These are phyloP conservation scores for Cercophora sp. DNA, from an alignment of 495 filamentous ascomycete species.

Conservation along the genomic window DNA sequence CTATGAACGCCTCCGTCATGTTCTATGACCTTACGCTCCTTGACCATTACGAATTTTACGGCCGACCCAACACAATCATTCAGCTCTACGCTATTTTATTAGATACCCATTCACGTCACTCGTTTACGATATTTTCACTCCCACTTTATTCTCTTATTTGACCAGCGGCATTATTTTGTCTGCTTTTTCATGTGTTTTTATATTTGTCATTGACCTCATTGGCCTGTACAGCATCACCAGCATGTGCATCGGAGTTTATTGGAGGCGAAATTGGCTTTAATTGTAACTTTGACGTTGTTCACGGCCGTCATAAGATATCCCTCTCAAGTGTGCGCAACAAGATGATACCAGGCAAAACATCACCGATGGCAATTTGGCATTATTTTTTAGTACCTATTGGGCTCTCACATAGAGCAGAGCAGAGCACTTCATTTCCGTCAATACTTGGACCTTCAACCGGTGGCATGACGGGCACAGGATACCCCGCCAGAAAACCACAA, in stretches of 20 bases:
- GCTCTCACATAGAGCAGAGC: too few relatives aligned
- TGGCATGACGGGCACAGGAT: too few relatives aligned
- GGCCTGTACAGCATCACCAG: conserved; percentile 3
- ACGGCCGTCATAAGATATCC: too few relatives aligned
- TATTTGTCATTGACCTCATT: not conserved
- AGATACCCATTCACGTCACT: conserved; percentile 12
- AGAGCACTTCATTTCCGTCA: too few relatives aligned
- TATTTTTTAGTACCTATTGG: too few relatives aligned
- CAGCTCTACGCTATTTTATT: not conserved
- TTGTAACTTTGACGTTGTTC: too few relatives aligned
- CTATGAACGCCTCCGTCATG: not conserved
- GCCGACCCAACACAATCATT: conserved; percentile 11
- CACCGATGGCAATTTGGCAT: too few relatives aligned
- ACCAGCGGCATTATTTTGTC: not conserved
- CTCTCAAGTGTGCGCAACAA: too few relatives aligned
- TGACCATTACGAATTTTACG: conserved; percentile 7
- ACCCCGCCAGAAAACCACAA: too few relatives aligned
- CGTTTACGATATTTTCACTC: conserved; percentile 1
- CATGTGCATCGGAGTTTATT: conserved; percentile 2
- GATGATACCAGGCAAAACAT: too few relatives aligned
- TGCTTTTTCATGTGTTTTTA: not conserved
- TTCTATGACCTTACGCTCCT: conserved; percentile 12
- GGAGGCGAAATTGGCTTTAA: too few relatives aligned
- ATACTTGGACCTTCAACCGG: too few relatives aligned
- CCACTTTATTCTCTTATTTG: not conserved